Evolutionary conservation across 495 filamentous ascomycete genomes (phyloP), one percentile per base, ranked within the genome.

Genomic region (Tuber aestivum): DNA sequence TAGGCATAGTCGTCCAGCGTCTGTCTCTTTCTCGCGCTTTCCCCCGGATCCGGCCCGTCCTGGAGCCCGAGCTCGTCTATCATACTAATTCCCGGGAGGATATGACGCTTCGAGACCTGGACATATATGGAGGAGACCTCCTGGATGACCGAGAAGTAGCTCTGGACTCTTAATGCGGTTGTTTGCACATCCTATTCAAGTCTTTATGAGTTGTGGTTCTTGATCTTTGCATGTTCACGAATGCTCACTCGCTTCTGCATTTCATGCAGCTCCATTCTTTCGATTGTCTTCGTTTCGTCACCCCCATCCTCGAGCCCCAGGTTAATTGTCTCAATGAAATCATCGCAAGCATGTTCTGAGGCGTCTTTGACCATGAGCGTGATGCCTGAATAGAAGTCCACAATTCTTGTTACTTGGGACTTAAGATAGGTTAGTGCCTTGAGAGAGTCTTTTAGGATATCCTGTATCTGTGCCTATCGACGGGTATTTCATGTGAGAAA

Each of bases 81-180:
- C 40, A 42, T 72, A 45, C 38, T 72, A 37, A 72, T 72, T 35
- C 70, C 70, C n/a, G 70, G 70, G n/a, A 72, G 41, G n/a, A 72
- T 45, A 40, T 72, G 70, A 42, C 70, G 41, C 35, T 45, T 72
- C 41, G 70, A 72, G 38, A 72, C 70, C n/a, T 72, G n/a, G 16
- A 72, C 70, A 72, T 72, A 72, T 6, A 41, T 41, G n/a, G 41
- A 42, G 20, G 70, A 72, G 44, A 72, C 70, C 21, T 72, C 70
- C n/a, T 45, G 41, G 70, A 41, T 72, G 23, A 41, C 70, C 14
- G 70, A 40, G 40, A 72, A 72, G 38, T 72, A 72, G 20, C 41
- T 18, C 44, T 72, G 70, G 41, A 45, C 70, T 72, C 44, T 27
- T 20, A 72, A 18, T 27, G 70, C 70, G 20, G 70, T 72, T 32